A percentile compares a stretch with the other conserved stretches of the same genome.
These are phyloP conservation scores for Podospora anserina DNA, from an alignment of 495 filamentous ascomycete genomes.

Conservation along the genomic window DNA sequence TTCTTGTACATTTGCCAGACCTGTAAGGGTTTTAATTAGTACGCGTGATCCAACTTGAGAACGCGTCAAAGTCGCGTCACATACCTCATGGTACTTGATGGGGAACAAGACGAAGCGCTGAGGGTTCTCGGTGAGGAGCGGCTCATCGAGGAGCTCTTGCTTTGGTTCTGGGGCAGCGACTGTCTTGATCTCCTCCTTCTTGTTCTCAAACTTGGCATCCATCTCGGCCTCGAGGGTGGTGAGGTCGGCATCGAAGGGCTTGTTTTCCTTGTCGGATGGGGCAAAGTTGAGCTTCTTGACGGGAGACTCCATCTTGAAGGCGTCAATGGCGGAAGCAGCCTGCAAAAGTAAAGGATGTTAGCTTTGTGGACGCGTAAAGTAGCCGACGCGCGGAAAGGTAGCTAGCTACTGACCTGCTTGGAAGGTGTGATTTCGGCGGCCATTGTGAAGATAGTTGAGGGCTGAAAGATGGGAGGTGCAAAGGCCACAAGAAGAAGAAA, in stretches of 20 bases:
- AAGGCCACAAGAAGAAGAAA: constrained; percentile 11
- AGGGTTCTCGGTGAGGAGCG: constrained; percentile 91
- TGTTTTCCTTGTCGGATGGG: constrained; percentile 77
- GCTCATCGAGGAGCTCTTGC: constrained; percentile 75
- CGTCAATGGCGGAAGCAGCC: constrained; percentile 81
- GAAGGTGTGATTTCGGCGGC: constrained; percentile 74
- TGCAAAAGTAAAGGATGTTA: constrained; percentile 46
- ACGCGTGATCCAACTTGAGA: constrained; percentile 54
- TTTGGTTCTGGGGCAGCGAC: constrained; percentile 56
- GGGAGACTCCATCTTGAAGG: constrained; percentile 90
- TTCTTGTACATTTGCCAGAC: constrained; percentile 99
- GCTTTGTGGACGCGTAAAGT: constrained; percentile 26
- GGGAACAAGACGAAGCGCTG: constrained; percentile 97
- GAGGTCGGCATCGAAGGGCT: constrained; percentile 55
- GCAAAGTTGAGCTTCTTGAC: constrained; percentile 83
- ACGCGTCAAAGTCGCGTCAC: constrained; percentile 60
- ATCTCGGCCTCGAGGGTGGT: constrained; percentile 55
- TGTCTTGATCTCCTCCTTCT: constrained; percentile 47
- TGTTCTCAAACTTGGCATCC: constrained; percentile 44
- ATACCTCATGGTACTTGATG: constrained; percentile 98
- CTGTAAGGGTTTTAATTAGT: constrained; percentile 44
- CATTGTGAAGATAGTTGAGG: constrained; percentile 47
- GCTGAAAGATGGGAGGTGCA: constrained; percentile 10
- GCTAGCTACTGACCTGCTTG: constrained; percentile 64
- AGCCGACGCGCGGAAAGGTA: constrained; percentile 17